Base-by-base conservation (phyloP, 352 stramenopile genomes). In the Globisporangium spinosum region DNA sequence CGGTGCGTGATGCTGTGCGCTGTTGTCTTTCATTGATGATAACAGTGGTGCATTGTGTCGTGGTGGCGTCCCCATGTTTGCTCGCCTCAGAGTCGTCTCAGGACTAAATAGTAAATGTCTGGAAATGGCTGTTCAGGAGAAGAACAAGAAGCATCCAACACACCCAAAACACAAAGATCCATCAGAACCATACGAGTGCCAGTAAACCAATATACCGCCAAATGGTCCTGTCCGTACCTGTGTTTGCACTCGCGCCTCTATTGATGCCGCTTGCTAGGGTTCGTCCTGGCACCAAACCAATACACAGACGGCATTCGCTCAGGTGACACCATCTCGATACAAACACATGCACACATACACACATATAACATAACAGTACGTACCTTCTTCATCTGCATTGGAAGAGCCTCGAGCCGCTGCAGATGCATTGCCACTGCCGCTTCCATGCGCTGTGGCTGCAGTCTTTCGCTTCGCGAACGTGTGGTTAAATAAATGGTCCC, bases 101-200 rank as follows among this genome's bases (percentile, higher is more conserved):
- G 75, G 73, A 47, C 73, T 89, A 54, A 86, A 89, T 32, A 85
- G 53, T 40, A 90, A 72, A 62, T 85, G 80, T 8, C 80, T 78
- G 27, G 80, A 84, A 3, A 74, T 72, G 29, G 61, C 69, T 75
- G 27, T n/a, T 63, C 38, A 58, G 32, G 5, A 5, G 32, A 34
- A 58, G 8, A 22, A 59, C 5, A 59, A n/a, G 17, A 9, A 23
- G 32, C 13, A 35, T 20, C 23, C 45, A 56, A 22, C 43, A 22
- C 49, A 56, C 47, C 29, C 2, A 27, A 34, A 15, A 32, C 3
- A 34, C 2, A 29, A 23, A 32, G 0, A n/a, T 22, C 20, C 2
- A 35, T 13, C 53, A 58, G 13, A 56, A 25, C 20, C 59, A 54
- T 8, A 32, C 7, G 54, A 13, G 13, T 6, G 38, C n/a, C 47